A percentile compares a stretch with the other conserved stretches of the same genome.
These are phyloP conservation scores for Aspergillus piperis DNA, from an alignment of 2,329 filamentous ascomycete genomes.

Conservation along the genomic window DNA sequence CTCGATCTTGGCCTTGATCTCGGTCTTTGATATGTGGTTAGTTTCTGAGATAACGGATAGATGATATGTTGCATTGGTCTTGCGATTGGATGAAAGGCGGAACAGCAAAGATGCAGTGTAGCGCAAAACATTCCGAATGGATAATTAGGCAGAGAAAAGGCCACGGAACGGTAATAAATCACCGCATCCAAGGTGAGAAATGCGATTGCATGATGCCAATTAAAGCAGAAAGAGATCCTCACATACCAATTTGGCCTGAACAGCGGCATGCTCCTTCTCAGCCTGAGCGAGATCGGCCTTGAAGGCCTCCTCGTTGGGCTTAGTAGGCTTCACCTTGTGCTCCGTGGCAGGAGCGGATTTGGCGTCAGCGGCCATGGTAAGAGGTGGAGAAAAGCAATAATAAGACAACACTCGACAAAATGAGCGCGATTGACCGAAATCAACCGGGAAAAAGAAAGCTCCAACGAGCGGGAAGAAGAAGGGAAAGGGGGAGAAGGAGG, in stretches of 20 bases:
- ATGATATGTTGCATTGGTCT: neutral
- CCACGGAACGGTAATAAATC: neutral
- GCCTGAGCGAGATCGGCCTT: conserved; percentile 76
- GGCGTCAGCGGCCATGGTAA: conserved; percentile 38
- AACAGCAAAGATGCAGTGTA: neutral
- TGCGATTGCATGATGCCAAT: conserved; percentile 9
- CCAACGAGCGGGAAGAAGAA: conserved; percentile 1
- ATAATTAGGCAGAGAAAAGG: neutral
- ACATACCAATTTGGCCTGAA: conserved; percentile 67
- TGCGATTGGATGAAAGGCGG: neutral
- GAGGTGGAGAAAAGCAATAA: conserved; percentile 8
- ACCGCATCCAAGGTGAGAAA: conserved; percentile 5
- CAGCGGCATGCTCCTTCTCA: conserved; percentile 81
- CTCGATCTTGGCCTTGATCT: conserved; percentile 85
- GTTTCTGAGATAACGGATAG: conserved; percentile 15
- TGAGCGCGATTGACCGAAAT: conserved; percentile 13
- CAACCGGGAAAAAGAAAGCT: conserved; percentile 8
- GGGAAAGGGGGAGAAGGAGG: conserved; percentile 3
- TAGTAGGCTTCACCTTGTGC: conserved; percentile 66
- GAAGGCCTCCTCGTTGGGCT: conserved; percentile 83
- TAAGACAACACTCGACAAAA: conserved; percentile 10
- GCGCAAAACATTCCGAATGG: neutral
- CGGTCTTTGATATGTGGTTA: conserved; percentile 66
- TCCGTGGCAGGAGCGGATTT: conserved; percentile 37
- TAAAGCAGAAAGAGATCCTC: neutral